A percentile compares a stretch with the other conserved stretches of the same genome.
Evolutionary conservation across 768 basidiomycete species (phyloP).

Genomic region (Scleroderma citrinum): DNA sequence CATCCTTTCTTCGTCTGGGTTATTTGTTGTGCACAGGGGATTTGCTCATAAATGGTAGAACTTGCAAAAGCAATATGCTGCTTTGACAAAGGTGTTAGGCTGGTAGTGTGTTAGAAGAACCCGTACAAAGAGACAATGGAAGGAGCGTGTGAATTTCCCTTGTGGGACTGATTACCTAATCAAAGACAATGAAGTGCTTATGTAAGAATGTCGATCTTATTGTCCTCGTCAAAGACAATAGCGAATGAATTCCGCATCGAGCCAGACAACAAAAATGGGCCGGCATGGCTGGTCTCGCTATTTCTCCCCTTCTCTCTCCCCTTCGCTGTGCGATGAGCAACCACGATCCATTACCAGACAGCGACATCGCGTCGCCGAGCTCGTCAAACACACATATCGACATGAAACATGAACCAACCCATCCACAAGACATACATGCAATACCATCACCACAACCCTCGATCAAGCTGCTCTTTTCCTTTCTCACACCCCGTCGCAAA

Average conservation of each 20-base stretch:
- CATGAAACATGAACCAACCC: not conserved
- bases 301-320: not conserved
- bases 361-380: not conserved
- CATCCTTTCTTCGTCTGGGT: no score
- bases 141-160: no score
- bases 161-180: not conserved
- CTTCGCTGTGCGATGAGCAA: not conserved
- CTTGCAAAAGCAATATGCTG: no score
- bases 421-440: slow-evolving; percentile 12
- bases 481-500: slow-evolving; percentile 52
- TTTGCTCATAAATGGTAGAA: no score
- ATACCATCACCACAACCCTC: slow-evolving; percentile 40
- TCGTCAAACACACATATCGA: not conserved
- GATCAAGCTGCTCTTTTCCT: slow-evolving; percentile 60
- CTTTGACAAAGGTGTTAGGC: no score
- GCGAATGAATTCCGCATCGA: not conserved
- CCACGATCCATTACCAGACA: not conserved
- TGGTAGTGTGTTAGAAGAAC: no score
- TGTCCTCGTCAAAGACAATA: not conserved
- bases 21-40: no score
- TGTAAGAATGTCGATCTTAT: not conserved
- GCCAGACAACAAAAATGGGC: not conserved
- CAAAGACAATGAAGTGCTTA: not conserved
- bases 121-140: not conserved
- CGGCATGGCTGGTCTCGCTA: no score